phyloP scores from a whole-genome alignment of 306 rosid genomes.

The Gillenia trifoliata region DNA sequence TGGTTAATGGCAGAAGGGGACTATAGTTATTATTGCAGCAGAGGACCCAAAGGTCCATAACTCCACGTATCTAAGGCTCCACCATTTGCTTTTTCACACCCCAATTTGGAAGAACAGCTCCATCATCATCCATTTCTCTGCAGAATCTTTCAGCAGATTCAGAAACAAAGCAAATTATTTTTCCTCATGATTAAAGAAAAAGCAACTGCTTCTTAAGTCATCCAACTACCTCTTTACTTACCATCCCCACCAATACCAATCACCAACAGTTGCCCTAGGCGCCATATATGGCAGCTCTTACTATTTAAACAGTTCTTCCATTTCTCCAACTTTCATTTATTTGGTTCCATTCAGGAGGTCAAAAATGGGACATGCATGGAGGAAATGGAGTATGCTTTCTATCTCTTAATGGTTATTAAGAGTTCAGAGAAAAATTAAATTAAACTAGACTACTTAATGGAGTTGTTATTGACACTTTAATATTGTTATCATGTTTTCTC shows the following conservation, averaged over 20 bases:
- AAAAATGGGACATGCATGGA: not conserved
- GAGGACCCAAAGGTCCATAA: not conserved
- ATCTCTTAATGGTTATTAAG: not conserved
- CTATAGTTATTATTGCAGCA: not conserved
- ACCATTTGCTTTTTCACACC: not conserved
- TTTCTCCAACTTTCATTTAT: not conserved
- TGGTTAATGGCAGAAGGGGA: not conserved
- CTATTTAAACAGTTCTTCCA: not conserved
- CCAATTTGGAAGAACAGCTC: not conserved
- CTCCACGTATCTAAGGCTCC: not conserved
- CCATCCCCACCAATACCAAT: not conserved
- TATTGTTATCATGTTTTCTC: too few relatives aligned
- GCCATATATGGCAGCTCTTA: not conserved
- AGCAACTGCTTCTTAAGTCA: not conserved
- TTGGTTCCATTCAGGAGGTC: not conserved
- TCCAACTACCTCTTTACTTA: not conserved
- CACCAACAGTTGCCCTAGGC: not conserved
- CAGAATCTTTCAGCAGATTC: not conserved
- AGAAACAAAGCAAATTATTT: not conserved
- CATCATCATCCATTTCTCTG: not conserved
- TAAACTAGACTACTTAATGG: too few relatives aligned
- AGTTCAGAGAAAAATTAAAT: not conserved
- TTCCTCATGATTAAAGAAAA: not conserved
- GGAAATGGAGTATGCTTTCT: not conserved
- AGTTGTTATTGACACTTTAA: too few relatives aligned